A percentile compares a stretch with the other conserved stretches of the same genome.
Evolutionary conservation across 495 filamentous ascomycete species (phyloP).

Genomic region (Daldinia caldariorum): DNA sequence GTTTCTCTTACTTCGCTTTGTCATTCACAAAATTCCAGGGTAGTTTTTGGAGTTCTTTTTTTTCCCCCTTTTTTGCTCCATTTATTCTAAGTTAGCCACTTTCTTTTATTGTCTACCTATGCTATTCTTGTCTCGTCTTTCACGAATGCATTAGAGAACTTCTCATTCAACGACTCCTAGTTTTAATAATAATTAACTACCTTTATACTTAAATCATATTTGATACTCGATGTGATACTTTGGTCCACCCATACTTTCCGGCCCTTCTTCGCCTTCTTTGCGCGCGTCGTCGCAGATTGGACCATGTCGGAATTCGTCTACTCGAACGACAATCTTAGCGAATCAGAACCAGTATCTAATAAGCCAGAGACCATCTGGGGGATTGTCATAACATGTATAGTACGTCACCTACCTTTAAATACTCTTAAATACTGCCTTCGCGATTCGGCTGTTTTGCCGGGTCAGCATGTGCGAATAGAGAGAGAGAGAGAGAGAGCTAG

Average conservation of each 20-base stretch:
- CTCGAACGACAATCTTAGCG: conserved; percentile 40
- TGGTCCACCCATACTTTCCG: conserved; percentile 2
- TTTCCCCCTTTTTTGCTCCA: background rate
- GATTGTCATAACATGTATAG: conserved; percentile 41
- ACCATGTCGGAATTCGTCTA: conserved; percentile 40
- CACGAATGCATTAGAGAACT: background rate
- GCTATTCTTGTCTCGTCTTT: background rate
- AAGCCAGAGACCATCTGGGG: conserved; percentile 41
- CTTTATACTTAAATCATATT: conserved; percentile 4
- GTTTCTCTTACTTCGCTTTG: background rate
- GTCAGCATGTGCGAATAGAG: background rate
- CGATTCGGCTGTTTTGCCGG: background rate
- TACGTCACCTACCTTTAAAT: conserved; percentile 24
- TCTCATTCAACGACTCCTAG: background rate
- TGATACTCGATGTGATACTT: conserved; percentile 18
- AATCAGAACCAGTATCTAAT: conserved; percentile 42
- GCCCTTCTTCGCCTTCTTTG: background rate
- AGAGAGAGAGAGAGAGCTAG: background rate
- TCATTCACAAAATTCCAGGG: background rate
- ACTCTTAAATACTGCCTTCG: no score
- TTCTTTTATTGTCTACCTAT: background rate
- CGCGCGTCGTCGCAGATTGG: background rate
- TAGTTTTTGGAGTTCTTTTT: no score
- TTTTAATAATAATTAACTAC: conserved; percentile 12
- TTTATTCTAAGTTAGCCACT: background rate